Evolutionary conservation across 2,329 filamentous ascomycete genomes (phyloP), one percentile per base, ranked within the genome.

Genomic region (Geosmithia morbida): DNA sequence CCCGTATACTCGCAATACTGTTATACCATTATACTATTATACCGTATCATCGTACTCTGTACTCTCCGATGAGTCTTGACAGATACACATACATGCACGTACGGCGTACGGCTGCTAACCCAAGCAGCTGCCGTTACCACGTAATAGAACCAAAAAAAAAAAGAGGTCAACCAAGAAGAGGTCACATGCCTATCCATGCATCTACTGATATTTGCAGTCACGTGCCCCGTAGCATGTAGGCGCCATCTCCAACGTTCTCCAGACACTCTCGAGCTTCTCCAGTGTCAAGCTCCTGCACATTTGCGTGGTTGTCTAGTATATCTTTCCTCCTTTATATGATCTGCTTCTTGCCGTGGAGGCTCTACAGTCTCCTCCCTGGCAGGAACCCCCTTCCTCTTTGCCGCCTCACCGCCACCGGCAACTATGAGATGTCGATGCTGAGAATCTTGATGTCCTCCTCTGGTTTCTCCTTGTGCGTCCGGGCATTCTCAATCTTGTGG

Each of bases 361-460:
- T 16, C 33, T 37, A 11, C 3, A 4, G 26, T 17, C 30, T 26
- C 10, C 17, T 11, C 44, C 11, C 6, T 29, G 43, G 4, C 43
- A 44, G 14, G 33, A 37, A 33, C 37, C n/a, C n/a, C n/a, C n/a
- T n/a, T n/a, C n/a, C n/a, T n/a, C n/a, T n/a, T n/a, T n/a, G n/a
- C n/a, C n/a, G n/a, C n/a, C n/a, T n/a, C n/a, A n/a, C n/a, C n/a
- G n/a, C n/a, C n/a, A n/a, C n/a, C n/a, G n/a, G n/a, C n/a, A n/a
- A n/a, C 57, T 71, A 77, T 52, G 66, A 57, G 49, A 79, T 65
- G 55, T 80, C 76, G 55, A 98, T 94, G 61, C 86, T 96, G 49
- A 98, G 78, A 55, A 98, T 94, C 67, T 95, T 97, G 58, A 98
- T 89, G 61, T 98, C 92, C 58, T 95, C 88, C 63, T 94, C 86